phyloP scores from a whole-genome alignment of 768 basidiomycete genomes.

The Hygrophorus pudorinus region DNA sequence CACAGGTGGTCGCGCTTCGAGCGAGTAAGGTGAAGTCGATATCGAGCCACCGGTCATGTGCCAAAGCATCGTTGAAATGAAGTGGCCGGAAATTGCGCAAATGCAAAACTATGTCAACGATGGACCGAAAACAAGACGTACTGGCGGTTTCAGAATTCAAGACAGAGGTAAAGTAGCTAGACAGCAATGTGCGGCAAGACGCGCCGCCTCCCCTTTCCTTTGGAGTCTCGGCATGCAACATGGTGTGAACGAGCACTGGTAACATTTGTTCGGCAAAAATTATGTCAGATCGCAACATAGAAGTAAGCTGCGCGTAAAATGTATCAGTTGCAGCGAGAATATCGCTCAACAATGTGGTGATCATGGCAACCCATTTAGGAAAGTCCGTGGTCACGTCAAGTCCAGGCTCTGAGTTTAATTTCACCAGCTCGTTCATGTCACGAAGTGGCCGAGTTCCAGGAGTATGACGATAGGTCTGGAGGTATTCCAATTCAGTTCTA shows the following conservation, averaged over 20 bases:
- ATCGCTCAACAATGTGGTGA: conserved; percentile 50
- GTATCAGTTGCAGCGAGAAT: conserved; percentile 40
- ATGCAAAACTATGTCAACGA: conserved; percentile 73
- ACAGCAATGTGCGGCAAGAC: conserved; percentile 26
- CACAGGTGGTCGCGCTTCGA: conserved; percentile 62
- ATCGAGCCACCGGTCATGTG: conserved; percentile 73
- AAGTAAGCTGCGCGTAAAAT: conserved; percentile 61
- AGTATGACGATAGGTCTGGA: conserved; percentile 34
- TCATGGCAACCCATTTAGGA: conserved; percentile 47
- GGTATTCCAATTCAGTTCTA: conserved; percentile 35
- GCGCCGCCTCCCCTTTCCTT: conserved; percentile 14
- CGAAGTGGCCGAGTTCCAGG: conserved; percentile 22
- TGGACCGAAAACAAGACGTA: conserved; percentile 37
- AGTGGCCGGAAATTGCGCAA: conserved; percentile 57
- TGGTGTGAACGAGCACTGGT: conserved; percentile 64
- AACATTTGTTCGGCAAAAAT: conserved; percentile 58
- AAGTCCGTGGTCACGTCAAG: conserved; percentile 40
- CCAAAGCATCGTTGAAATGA: conserved; percentile 25
- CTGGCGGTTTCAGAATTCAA: conserved; percentile 31
- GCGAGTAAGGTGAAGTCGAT: conserved; percentile 68
- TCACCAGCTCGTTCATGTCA: conserved; percentile 25
- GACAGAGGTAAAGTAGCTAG: conserved; percentile 47
- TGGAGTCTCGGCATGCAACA: conserved; percentile 31
- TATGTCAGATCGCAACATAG: conserved; percentile 45
- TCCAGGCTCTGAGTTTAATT: conserved; percentile 21